phyloP scores from a whole-genome alignment of 139 green algal genomes.

The Spirogloea muscicola region DNA sequence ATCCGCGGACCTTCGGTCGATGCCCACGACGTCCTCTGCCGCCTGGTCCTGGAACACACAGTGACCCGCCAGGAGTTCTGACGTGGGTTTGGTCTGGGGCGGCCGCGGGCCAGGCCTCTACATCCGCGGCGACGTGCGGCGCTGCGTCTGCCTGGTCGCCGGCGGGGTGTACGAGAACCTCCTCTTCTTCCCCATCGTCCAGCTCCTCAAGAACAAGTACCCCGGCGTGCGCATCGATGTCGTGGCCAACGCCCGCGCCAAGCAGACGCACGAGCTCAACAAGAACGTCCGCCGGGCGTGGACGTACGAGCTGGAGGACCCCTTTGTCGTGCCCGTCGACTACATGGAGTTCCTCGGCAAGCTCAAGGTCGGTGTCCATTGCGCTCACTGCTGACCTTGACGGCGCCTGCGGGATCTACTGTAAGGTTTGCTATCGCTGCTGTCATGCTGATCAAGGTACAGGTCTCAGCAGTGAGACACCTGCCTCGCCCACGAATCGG shows the following conservation, averaged over 20 bases:
- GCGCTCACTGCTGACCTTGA: too few relatives aligned
- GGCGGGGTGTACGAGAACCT: slow-evolving; percentile 47
- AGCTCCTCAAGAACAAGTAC: slow-evolving; percentile 39
- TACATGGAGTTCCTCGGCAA: slow-evolving; percentile 40
- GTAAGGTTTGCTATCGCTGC: too few relatives aligned
- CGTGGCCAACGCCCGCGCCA: slow-evolving; percentile 25
- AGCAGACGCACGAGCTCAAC: slow-evolving; percentile 48
- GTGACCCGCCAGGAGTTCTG: too few relatives aligned
- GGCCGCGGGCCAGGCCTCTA: too few relatives aligned
- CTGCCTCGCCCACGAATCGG: too few relatives aligned
- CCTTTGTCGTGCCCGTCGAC: slow-evolving; percentile 20
- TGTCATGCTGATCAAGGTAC: too few relatives aligned
- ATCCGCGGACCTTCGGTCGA: too few relatives aligned
- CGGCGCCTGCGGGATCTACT: too few relatives aligned
- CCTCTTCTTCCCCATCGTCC: slow-evolving; percentile 41
- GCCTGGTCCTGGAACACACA: too few relatives aligned
- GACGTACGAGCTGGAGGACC: slow-evolving; percentile 35
- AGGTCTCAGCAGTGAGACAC: too few relatives aligned
- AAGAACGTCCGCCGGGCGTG: slow-evolving; percentile 40
- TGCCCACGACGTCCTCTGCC: too few relatives aligned
- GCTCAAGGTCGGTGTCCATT: slow-evolving; percentile 35
- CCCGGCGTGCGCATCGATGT: slow-evolving; percentile 41
- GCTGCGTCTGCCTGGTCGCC: slow-evolving; percentile 9
- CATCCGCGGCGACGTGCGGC: slow-evolving; percentile 33
- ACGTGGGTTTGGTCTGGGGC: too few relatives aligned